phyloP scores from a whole-genome alignment of 306 rosid genomes.

The peach (Prunus persica) region Prunus_persica_NCBIv2 NC_034010.1:15340501-15341000 shows the following conservation, averaged over 20 bases:
- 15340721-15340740: not conserved
- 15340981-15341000: constrained; percentile 55
- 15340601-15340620: not conserved
- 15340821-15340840: not conserved
- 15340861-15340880: not conserved
- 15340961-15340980: constrained; percentile 93
- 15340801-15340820: not conserved
- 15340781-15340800: not conserved
- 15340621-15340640: not conserved
- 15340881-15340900: not conserved
- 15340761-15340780: not conserved
- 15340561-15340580: not conserved
- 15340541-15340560: not conserved
- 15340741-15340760: not conserved
- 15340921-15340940: constrained; percentile 40
- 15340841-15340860: not conserved
- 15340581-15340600: not conserved
- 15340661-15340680: constrained; percentile 1
- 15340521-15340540: not conserved
- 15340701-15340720: not conserved
- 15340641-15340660: not conserved
- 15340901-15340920: not conserved
- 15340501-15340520: not conserved
- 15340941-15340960: constrained; percentile 59
- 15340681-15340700: not conserved